Evolutionary conservation across 495 filamentous ascomycete species (phyloP), one percentile per base, ranked within the genome.

Genomic region (Bathelium albidoporum): DNA sequence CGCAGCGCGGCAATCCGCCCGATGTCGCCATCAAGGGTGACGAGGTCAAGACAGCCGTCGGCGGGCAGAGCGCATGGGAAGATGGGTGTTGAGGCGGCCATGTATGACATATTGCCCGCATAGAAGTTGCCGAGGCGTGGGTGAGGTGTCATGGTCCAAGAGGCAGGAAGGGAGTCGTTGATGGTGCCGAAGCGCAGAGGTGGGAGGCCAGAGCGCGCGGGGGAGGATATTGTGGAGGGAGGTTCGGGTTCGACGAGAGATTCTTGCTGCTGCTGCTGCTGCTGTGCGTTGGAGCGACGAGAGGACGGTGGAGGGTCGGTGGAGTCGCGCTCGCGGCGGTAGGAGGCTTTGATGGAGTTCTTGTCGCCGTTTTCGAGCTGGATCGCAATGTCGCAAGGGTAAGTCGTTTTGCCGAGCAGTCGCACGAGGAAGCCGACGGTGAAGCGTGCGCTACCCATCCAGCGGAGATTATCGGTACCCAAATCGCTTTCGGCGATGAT

Each of bases 21-120:
- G 55, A 96, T 83, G 58, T 87, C 85, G 36, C 90, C 93, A 61
- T 88, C 82, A 61, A 95, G 85, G 58, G 83, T 88, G 61, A 96
- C 78, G 29, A 97, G 77, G 70, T 98, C 94, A 74, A 96, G 82
- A 60, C 87, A 78, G 10, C 93, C 94, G 70, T 98, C 94, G 61
- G 85, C 84, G 7, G 91, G 89, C 14, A 94, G 81, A 0, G 94
- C 82, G 1, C 89, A 87, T 0, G 90, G 81, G 80, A 98, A 98
- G 79, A 97, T 95, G 68, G 89, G 90, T 36, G 85, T 82, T 62
- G 89, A 87, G 26, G 91, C 82, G 1, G 90, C 85, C 89, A 98
- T 90, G 74, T 87, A 90, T 4, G 89, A 85, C 91, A 97, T 94
- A 70, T 96, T 98, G 59, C 94, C 94, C 10, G 87, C 87, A 73